Evolutionary conservation across 108 stramenopile genomes (phyloP).

Genomic region (Mediolabrus comicus): DNA sequence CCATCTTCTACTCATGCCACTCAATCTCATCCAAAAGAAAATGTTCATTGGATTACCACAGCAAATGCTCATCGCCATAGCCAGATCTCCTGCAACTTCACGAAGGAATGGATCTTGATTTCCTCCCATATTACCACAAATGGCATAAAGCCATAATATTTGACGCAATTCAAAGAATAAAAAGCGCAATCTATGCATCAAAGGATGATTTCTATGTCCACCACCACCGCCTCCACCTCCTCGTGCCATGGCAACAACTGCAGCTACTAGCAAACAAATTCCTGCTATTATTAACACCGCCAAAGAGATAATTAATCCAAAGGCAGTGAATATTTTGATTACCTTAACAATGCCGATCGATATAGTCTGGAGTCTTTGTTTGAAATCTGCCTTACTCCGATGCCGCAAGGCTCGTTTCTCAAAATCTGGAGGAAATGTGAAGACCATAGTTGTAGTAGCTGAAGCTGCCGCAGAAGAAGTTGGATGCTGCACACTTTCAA

Average conservation of each 20-base stretch:
- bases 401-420: conserved; percentile 40
- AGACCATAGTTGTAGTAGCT: conserved; percentile 61
- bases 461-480: background rate
- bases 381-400: conserved; percentile 43
- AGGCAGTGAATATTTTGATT: conserved; percentile 70
- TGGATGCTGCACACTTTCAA: conserved; percentile 47
- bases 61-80: conserved; percentile 61
- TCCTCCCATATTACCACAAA: conserved; percentile 57
- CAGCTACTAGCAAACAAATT: conserved; percentile 65
- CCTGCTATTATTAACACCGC: conserved; percentile 65
- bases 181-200: conserved; percentile 55
- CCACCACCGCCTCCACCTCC: conserved; percentile 31
- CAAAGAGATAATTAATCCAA: conserved; percentile 78
- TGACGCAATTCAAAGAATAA: conserved; percentile 68
- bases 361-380: conserved; percentile 19
- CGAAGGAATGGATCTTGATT: conserved; percentile 72
- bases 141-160: conserved; percentile 80
- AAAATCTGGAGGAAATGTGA: conserved; percentile 82
- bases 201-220: conserved; percentile 28
- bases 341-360: conserved; percentile 36
- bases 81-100: conserved; percentile 77
- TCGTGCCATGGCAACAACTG: conserved; percentile 70
- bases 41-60: conserved; percentile 64
- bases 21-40: conserved; percentile 70
- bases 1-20: conserved; percentile 43